A percentile compares a stretch with the other conserved stretches of the same genome.
phyloP scores from a whole-genome alignment of 305 asterid genomes.

The Fraxinus velutina region DNA sequence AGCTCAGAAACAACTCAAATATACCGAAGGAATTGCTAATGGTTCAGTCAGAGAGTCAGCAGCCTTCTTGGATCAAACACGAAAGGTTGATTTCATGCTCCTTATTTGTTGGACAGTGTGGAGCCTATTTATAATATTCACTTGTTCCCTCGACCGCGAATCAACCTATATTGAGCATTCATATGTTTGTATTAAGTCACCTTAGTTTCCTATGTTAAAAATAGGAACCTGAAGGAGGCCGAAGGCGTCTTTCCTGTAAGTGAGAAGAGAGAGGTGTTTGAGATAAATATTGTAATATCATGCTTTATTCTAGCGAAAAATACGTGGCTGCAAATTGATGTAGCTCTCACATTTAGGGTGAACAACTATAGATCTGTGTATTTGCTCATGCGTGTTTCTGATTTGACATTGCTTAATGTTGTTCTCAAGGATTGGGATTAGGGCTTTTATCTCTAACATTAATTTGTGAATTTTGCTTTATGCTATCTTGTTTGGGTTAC shows the following conservation, averaged over 20 bases:
- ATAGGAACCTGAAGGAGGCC: background rate
- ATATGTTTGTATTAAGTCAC: background rate
- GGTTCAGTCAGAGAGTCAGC: constrained; percentile 69
- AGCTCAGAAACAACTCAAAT: constrained; percentile 95
- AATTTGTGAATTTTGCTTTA: background rate
- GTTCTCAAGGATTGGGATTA: background rate
- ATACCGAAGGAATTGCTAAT: constrained; percentile 88
- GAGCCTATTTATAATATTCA: background rate
- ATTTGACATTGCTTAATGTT: background rate
- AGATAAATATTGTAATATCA: background rate
- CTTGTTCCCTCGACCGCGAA: background rate
- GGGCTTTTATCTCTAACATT: background rate
- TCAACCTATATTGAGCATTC: background rate
- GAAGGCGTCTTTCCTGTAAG: background rate
- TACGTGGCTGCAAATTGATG: background rate
- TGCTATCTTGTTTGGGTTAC: background rate
- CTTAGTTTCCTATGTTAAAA: background rate
- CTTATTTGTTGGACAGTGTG: constrained; percentile 5
- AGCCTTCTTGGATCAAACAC: constrained; percentile 70
- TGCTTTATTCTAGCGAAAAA: background rate
- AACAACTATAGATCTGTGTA: background rate
- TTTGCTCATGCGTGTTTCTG: background rate
- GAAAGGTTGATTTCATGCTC: constrained; percentile 55
- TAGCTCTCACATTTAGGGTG: background rate
- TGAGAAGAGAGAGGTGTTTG: background rate